phyloP scores from a whole-genome alignment of 2,329 filamentous ascomycete species.

The Arthroderma sp. region DNA sequence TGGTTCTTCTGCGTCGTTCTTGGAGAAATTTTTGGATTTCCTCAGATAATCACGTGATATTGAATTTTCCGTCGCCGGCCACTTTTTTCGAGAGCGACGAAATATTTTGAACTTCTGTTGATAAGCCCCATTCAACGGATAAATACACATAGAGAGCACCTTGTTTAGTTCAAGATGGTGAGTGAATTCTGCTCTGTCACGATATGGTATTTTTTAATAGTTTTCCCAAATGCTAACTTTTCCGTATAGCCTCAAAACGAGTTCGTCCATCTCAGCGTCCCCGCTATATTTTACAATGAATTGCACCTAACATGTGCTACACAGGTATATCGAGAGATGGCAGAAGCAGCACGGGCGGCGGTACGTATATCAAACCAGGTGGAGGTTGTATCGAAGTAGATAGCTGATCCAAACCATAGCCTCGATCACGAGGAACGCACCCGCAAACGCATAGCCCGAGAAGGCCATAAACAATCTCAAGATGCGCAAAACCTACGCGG shows the following conservation, averaged over 20 bases:
- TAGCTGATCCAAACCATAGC: conserved; percentile 20
- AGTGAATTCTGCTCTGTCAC: not conserved
- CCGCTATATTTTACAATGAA: not conserved
- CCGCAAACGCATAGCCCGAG: conserved; percentile 76
- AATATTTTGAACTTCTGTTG: too few species aligned
- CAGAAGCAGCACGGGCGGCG: conserved; percentile 49
- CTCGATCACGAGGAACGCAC: conserved; percentile 78
- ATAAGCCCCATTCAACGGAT: too few species aligned
- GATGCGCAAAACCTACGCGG: conserved; percentile 90
- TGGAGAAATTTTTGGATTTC: too few species aligned
- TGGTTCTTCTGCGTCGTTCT: too few species aligned
- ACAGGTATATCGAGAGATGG: conserved; percentile 60
- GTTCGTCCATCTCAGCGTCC: conserved; percentile 20
- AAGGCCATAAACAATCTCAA: conserved; percentile 74
- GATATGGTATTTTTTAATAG: not conserved
- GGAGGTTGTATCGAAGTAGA: not conserved
- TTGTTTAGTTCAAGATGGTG: conserved; percentile 10
- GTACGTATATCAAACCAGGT: conserved; percentile 10
- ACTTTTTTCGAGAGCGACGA: too few species aligned
- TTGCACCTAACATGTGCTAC: conserved; percentile 4
- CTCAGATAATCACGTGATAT: too few species aligned
- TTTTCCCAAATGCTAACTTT: conserved; percentile 5
- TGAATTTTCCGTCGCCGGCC: too few species aligned
- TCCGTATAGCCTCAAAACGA: conserved; percentile 29
- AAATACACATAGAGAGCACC: too few species aligned